A percentile compares a stretch with the other conserved stretches of the same genome.
Evolutionary conservation across 441 rosid species (phyloP).

Genomic region (Hura crepitans): DNA sequence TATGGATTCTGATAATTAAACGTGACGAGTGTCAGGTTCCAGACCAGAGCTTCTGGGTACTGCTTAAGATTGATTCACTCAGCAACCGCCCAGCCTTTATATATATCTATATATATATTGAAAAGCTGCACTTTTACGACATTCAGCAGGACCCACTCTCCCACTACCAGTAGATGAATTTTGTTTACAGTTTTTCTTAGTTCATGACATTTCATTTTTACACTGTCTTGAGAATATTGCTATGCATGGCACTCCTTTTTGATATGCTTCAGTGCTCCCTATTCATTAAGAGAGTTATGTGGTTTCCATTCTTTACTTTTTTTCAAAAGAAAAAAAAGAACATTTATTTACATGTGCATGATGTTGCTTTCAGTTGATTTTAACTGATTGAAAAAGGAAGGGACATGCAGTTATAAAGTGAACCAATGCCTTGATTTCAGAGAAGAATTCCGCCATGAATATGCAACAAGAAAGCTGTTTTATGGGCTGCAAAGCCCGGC

Average conservation of each 20-base stretch:
- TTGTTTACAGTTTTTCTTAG: neutral
- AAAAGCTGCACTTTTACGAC: neutral
- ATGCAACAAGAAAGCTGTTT: constrained; percentile 8
- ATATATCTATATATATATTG: no score
- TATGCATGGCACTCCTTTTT: neutral
- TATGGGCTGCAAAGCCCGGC: constrained; percentile 9
- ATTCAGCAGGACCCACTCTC: neutral
- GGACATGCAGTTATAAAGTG: neutral
- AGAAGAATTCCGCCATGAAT: constrained; percentile 11
- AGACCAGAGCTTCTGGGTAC: neutral
- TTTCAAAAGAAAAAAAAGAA: neutral
- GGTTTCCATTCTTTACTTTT: no score
- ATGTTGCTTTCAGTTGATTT: neutral
- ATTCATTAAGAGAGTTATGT: neutral
- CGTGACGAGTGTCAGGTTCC: neutral
- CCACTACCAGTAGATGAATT: neutral
- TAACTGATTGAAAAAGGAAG: constrained; percentile 9
- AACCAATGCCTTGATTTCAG: neutral
- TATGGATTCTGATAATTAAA: neutral
- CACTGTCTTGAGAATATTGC: neutral
- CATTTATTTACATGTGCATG: neutral
- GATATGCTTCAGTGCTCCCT: neutral
- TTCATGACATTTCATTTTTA: neutral
- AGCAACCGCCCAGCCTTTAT: neutral
- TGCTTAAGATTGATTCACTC: no score